Evolutionary conservation across 2,329 filamentous ascomycete genomes (phyloP).

Genomic region (Nemania serpens): DNA sequence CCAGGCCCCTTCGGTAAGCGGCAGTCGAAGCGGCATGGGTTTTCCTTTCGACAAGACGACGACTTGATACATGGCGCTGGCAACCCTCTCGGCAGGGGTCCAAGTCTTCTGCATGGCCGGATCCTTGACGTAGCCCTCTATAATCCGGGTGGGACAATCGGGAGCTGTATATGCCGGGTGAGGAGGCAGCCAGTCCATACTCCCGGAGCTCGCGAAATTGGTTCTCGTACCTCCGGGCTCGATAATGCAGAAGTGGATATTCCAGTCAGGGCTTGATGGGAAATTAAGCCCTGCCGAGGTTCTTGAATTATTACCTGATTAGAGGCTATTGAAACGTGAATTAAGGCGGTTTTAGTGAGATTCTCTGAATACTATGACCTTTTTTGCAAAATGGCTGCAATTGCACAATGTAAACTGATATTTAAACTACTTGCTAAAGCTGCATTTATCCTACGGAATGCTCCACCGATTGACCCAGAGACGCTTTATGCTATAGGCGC

Average conservation of each 20-base stretch:
- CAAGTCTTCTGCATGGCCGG: constrained; percentile 20
- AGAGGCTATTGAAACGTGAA: no score
- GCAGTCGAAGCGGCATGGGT: constrained; percentile 24
- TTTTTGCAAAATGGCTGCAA: no score
- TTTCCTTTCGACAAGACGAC: constrained; percentile 18
- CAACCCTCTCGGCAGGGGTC: constrained; percentile 24
- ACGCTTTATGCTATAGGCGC: no score
- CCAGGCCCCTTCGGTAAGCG: constrained; percentile 26
- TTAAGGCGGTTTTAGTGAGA: no score
- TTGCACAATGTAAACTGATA: no score
- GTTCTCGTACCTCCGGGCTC: constrained; percentile 29
- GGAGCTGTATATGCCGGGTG: constrained; percentile 26
- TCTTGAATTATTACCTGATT: no score
- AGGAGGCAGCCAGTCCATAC: constrained; percentile 15
- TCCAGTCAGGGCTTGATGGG: no score
- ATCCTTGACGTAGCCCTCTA: constrained; percentile 19
- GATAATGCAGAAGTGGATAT: constrained; percentile 33
- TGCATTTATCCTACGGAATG: no score
- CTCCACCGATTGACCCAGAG: no score
- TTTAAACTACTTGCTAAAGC: no score
- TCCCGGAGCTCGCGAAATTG: constrained; percentile 20
- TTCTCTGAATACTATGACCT: no score
- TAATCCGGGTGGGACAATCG: constrained; percentile 21
- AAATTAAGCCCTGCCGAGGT: no score
- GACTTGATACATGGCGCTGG: constrained; percentile 28